Base-by-base conservation (phyloP, 2,329 filamentous ascomycete species). In the Cercospora sesami region DNA sequence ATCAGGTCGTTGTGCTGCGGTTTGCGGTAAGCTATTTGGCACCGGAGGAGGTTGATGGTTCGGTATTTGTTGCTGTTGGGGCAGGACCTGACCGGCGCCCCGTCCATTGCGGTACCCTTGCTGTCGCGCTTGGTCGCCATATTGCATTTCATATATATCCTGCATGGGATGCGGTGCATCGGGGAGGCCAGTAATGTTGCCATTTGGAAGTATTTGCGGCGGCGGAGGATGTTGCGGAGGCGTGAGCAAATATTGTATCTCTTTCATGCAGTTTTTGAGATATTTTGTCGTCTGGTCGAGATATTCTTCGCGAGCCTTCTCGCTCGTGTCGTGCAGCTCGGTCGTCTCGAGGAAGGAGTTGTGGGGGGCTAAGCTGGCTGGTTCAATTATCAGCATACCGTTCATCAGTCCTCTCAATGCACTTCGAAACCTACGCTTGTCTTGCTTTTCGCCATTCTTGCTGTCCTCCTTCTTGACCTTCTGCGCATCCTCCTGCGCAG, bases 191-290 rank as follows among this genome's bases (percentile, higher is more conserved):
- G 74, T 75, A 21, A 73, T 75, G 31, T 76, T 73, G 51, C 77
- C 75, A 69, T 78, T 79, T 5, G 77, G 76, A 23, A 79, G 72
- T 62, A 75, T 66, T 60, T 83, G 82, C 45, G 88, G 86, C 10
- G 86, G 85, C 21, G 85, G 84, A 60, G 87, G 85, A 72, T 90
- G 86, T 39, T 85, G 83, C 23, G 87, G 85, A n/a, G 88, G 88
- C 60, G 89, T 87, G 36, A 91, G 83, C 69, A 90, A 86, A 74
- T 90, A 91, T 3, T 87, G 87, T 61, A 91, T 86, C 77, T 91
- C 89, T 72, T 90, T 86, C 60, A 89, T 85, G 75, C 88, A 90
- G 78, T 89, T 89, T 65, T 85, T 86, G 33, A 90, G 82, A 73
- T 88, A 90, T 39, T 85, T 80, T 66, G 86, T 85, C 60, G 87